Evolutionary conservation across 2,329 filamentous ascomycete genomes (phyloP).

Genomic region (Metarhizium sp.): DNA sequence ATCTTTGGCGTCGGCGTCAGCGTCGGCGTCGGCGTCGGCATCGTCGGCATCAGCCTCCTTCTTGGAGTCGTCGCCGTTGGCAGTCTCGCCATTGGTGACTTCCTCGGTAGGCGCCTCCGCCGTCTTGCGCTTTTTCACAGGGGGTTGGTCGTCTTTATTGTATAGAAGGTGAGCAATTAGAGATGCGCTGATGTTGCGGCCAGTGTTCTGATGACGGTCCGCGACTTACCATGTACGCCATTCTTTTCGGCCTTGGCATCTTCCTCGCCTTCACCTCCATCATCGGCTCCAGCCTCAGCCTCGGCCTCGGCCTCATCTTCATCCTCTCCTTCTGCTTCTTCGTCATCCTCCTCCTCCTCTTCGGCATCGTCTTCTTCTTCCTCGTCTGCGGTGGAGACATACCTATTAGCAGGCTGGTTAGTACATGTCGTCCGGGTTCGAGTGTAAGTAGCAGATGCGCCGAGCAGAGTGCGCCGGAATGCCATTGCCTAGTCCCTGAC

Average conservation of each 20-base stretch:
- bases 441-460: background rate
- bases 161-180: background rate
- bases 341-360: constrained; percentile 27
- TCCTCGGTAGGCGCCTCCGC: constrained; percentile 20
- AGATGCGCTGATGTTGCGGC: background rate
- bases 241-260: constrained; percentile 17
- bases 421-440: constrained; percentile 4
- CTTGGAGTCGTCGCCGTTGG: constrained; percentile 18
- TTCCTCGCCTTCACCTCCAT: constrained; percentile 16
- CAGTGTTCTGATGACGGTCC: background rate
- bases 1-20: constrained; percentile 10
- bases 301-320: constrained; percentile 18
- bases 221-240: constrained; percentile 25
- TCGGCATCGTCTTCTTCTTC: constrained; percentile 30
- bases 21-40: constrained; percentile 18
- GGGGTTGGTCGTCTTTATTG: constrained; percentile 28
- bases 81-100: constrained; percentile 25
- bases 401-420: constrained; percentile 15
- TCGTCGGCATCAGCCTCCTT: constrained; percentile 22
- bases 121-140: constrained; percentile 44
- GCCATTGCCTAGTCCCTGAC: background rate
- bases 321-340: constrained; percentile 25
- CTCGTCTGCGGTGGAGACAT: constrained; percentile 28
- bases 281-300: constrained; percentile 12
- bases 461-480: background rate